Base-by-base conservation (phyloP, 1,284 basidiomycete genomes). In the Mycocalia duriaeana region DNA sequence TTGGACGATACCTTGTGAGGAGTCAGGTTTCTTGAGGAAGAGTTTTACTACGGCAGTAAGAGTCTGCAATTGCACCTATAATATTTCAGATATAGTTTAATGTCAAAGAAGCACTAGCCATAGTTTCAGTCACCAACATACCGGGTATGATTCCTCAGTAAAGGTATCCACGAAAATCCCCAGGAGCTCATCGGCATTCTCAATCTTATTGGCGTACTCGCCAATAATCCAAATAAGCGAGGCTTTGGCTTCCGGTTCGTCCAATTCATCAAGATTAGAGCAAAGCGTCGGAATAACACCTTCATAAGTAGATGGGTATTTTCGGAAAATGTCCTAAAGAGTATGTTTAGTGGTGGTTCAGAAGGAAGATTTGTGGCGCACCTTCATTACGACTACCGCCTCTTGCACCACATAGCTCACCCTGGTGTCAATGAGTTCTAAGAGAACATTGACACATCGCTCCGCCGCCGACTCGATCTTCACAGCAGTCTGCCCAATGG, bases 201-300 rank as follows among this genome's bases (percentile, higher is more conserved):
- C 91, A 56, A 98, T 98, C 68, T 94, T 92, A 65, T 90, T 89
- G 11, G 95, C 92, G 62, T 99, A 98, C 70, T 98, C 94, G 44
- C 95, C 95, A 46, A 99, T 89, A 58, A 99, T 98, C 95, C 95
- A 99, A 60, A 99, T 97, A 50, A 99, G 78, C 6, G 94, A 93
- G 1, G 95, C 91, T 65, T 98, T 98, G 4, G 95, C 95, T 63
- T 99, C 96, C 13, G 95, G 94, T 63, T 99, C 96, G 63, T 99
- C 95, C 40, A 99, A 73, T 56, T 95, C 94, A 55, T 99, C 95
- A 20, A 99, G 79, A 59, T 94, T 96, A 5, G 92, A 86, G 61
- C 95, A 99, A 28, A 99, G 71, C 1, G 89, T 94, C 2, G 92
- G 93, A 56, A 99, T 98, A 57, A 97, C 89, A 45, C 92, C 92